phyloP scores from a whole-genome alignment of 1,139 yeast species.

The Saccharomyces uvarum region DNA sequence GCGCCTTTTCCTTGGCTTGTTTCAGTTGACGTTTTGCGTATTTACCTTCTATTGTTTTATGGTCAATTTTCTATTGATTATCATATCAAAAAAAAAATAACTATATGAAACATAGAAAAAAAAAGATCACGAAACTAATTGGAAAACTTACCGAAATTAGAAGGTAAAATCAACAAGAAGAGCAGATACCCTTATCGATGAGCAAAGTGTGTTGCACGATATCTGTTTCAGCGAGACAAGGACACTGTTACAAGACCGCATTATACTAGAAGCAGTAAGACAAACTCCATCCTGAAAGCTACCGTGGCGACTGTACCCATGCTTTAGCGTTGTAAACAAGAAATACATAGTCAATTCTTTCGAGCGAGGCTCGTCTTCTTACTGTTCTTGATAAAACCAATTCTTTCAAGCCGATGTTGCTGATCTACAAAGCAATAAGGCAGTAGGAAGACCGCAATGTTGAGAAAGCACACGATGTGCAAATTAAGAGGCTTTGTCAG shows the following conservation, averaged over 20 bases:
- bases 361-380: not conserved
- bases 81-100: not conserved
- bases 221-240: not conserved
- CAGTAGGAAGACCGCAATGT: not conserved
- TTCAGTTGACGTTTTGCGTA: not conserved
- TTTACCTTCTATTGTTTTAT: not conserved
- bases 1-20: not conserved
- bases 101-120: not conserved
- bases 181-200: not conserved
- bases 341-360: not conserved
- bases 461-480: not conserved
- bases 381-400: not conserved
- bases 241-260: too few relatives aligned
- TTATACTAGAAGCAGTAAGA: not conserved
- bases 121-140: not conserved
- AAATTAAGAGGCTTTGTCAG: too few relatives aligned
- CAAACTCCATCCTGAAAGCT: not conserved
- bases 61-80: not conserved
- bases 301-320: not conserved
- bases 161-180: not conserved
- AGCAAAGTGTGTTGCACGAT: not conserved
- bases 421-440: not conserved
- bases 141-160: not conserved
- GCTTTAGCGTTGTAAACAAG: not conserved
- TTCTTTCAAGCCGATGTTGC: not conserved